Conservation (phyloP, 1,284 basidiomycete genomes). For the Hymenochaete sp. region DNA sequence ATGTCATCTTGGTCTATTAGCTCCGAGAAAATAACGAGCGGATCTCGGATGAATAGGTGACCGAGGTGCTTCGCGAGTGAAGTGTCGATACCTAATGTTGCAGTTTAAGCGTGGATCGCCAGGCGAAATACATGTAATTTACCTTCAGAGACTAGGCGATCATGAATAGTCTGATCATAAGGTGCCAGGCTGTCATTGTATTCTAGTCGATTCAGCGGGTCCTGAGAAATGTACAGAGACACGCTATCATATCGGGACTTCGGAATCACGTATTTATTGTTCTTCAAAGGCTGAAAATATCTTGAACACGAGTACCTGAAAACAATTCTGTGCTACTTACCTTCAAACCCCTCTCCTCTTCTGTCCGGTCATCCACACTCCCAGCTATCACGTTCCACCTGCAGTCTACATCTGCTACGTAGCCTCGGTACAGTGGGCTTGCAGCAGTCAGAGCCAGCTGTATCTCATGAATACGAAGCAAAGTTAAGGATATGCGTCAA, state of each 20-base stretch:
- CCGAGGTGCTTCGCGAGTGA: slow-evolving; percentile 86
- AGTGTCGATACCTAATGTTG: slow-evolving; percentile 69
- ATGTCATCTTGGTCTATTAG: slow-evolving; percentile 88
- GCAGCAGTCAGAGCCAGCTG: slow-evolving; percentile 92
- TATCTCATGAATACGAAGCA: too few relatives aligned
- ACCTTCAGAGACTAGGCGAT: slow-evolving; percentile 70
- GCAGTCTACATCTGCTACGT: slow-evolving; percentile 93
- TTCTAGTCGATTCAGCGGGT: slow-evolving; percentile 80
- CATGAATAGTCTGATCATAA: slow-evolving; percentile 67
- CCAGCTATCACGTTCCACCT: slow-evolving; percentile 98
- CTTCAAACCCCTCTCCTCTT: slow-evolving; percentile 86
- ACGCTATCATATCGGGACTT: slow-evolving; percentile 98
- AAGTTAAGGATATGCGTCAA: too few relatives aligned
- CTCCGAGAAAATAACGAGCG: slow-evolving; percentile 92
- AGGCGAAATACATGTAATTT: neutral
- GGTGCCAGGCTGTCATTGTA: slow-evolving; percentile 90
- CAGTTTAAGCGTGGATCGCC: neutral
- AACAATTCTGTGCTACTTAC: slow-evolving; percentile 30
- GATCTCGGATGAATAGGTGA: slow-evolving; percentile 97
- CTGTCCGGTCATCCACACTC: slow-evolving; percentile 93
- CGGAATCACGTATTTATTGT: slow-evolving; percentile 72
- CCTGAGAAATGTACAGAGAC: slow-evolving; percentile 85
- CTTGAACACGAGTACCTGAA: slow-evolving; percentile 3
- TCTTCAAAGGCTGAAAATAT: slow-evolving; percentile 57
- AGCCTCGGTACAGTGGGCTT: slow-evolving; percentile 90